Conservation (phyloP, 495 filamentous ascomycete species). For the Penicillium samsonianum region DNA sequence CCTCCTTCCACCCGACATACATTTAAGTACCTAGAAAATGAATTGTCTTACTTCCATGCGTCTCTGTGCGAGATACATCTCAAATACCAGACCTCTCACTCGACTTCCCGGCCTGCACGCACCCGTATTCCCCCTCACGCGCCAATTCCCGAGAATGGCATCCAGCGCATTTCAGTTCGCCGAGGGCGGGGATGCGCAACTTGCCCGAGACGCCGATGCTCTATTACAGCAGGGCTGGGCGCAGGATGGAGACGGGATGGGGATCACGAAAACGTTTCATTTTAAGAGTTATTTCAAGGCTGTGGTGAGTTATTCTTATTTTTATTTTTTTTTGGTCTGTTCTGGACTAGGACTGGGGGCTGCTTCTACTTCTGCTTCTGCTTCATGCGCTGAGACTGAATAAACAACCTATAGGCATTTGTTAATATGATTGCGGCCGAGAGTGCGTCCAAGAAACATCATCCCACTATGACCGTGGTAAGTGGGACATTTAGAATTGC, state of each 20-base stretch:
- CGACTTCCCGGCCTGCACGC: neutral
- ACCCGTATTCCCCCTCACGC: neutral
- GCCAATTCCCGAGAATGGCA: conserved; percentile 16
- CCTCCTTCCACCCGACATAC: neutral
- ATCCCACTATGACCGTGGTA: conserved; percentile 50
- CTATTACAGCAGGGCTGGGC: conserved; percentile 41
- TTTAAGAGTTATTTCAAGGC: conserved; percentile 50
- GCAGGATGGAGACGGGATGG: conserved; percentile 40
- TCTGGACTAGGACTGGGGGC: neutral
- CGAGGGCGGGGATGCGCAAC: conserved; percentile 36
- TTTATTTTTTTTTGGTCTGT: neutral
- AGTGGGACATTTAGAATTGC: conserved; percentile 16
- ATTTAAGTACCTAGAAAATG: conserved; percentile 1
- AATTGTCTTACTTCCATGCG: conserved; percentile 4
- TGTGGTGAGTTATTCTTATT: conserved; percentile 30
- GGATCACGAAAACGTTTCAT: conserved; percentile 47
- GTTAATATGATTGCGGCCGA: conserved; percentile 44
- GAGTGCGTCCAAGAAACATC: conserved; percentile 47
- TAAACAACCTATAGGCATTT: conserved; percentile 34
- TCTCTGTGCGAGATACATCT: neutral
- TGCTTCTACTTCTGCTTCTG: neutral
- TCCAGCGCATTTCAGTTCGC: conserved; percentile 36
- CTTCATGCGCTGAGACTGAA: neutral
- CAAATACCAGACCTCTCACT: neutral
- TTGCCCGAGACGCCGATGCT: conserved; percentile 24